Evolutionary conservation across 352 stramenopile genomes (phyloP), one percentile per base, ranked within the genome.

Genomic region (Pythium guiyangense): DNA sequence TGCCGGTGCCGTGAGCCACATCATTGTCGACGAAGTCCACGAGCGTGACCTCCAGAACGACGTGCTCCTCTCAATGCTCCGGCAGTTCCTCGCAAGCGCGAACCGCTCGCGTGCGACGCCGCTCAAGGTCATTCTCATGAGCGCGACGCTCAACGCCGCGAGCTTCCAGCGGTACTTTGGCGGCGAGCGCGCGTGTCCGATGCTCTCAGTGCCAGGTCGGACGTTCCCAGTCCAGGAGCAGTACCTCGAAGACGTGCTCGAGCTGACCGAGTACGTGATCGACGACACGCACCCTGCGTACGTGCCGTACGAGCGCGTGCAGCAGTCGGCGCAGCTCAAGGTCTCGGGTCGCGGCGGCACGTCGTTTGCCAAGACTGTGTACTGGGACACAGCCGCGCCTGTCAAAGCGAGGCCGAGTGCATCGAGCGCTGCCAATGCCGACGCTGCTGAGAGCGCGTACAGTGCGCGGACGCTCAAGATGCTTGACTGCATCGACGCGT

Each of bases 1-100:
- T 2, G 63, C 59, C 2, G 66, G 92, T 27, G 84, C 89, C 49
- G 74, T 99, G 42, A 98, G 92, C 26, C 96, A 99, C 69, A 86
- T 99, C 52, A 94, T 99, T 49, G 88, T 99, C 17, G 97, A 99
- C 68, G 96, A 99, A 69, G 95, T 99, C 29, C 96, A 99, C 66
- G 97, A 99, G 71, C 81, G 97, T 17, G 88, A 97, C 61, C 70
- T 97, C 15, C 90, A 97, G 58, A 97, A 79, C 15, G 91, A 97
- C 49, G 90, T 98, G 42, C 61, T 98, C 22, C 60, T 98, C 6
- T 90, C 91, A 26, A 90, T 98, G 63, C 66, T 99, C 44, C 86
- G 92, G 31, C 68, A 93, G 54, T 77, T 90, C 39, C 63, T 98
- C 1, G 58, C 70, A 22, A 66, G 81, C 20, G 61, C 73, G 15